A percentile compares a stretch with the other conserved stretches of the same genome.
phyloP scores from a whole-genome alignment of 2,329 filamentous ascomycete species.

The Alternaria novae-zelandiae region DNA sequence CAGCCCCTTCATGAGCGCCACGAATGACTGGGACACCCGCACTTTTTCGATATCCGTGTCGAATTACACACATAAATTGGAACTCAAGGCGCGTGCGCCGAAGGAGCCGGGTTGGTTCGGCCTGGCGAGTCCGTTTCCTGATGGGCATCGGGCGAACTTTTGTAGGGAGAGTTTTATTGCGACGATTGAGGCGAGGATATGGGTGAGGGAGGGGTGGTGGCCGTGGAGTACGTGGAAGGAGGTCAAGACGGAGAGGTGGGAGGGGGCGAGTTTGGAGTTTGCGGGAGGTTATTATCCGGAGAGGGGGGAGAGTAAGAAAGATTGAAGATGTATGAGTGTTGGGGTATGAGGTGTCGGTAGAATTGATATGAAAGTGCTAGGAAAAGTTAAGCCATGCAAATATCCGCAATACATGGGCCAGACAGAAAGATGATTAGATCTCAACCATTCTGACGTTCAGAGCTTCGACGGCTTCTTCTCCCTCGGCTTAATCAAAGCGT shows the following conservation, averaged over 20 bases:
- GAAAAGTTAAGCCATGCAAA: background rate
- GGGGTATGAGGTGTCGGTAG: background rate
- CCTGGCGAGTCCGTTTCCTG: slow-evolving; percentile 54
- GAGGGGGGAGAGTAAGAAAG: slow-evolving; percentile 47
- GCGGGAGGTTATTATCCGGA: slow-evolving; percentile 56
- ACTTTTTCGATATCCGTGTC: slow-evolving; percentile 48
- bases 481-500: slow-evolving; percentile 19
- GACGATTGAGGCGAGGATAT: slow-evolving; percentile 52
- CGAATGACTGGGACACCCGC: slow-evolving; percentile 50
- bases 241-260: slow-evolving; percentile 50
- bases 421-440: background rate
- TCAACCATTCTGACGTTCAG: background rate
- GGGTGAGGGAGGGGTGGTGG: slow-evolving; percentile 45
- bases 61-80: slow-evolving; percentile 50
- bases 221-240: slow-evolving; percentile 48
- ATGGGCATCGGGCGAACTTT: slow-evolving; percentile 54
- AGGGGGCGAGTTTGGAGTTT: slow-evolving; percentile 56
- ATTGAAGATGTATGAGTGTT: slow-evolving; percentile 1
- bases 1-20: slow-evolving; percentile 53
- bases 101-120: slow-evolving; percentile 53
- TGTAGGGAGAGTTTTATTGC: slow-evolving; percentile 57
- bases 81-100: slow-evolving; percentile 50
- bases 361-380: background rate
- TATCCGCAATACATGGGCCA: background rate
- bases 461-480: slow-evolving; percentile 35